These are phyloP conservation scores for Daphne laureola DNA, from an alignment of 441 rosid genomes.

Conservation along the genomic window DNA sequence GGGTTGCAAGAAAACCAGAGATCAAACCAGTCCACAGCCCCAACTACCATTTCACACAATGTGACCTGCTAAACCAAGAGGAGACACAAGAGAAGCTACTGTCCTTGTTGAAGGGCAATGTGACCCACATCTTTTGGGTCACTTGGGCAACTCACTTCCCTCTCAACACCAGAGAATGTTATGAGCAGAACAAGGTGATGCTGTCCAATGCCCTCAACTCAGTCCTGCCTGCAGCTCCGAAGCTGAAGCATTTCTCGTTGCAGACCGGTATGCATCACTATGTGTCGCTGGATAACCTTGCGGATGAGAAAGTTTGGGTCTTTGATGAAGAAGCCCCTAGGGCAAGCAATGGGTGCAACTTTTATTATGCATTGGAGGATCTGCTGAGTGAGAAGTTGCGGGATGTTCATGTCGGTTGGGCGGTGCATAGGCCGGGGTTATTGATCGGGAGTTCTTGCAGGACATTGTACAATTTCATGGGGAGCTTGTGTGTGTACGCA, in stretches of 20 bases:
- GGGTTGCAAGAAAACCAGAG: conserved; percentile 46
- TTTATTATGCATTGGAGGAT: conserved; percentile 76
- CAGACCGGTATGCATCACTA: conserved; percentile 91
- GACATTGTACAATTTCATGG: conserved; percentile 64
- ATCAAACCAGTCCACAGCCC: conserved; percentile 22
- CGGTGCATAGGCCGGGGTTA: conserved; percentile 85
- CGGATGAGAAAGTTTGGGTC: conserved; percentile 16
- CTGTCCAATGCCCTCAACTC: conserved; percentile 56
- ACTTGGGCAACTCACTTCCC: conserved; percentile 71
- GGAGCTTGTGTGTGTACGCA: conserved; percentile 70
- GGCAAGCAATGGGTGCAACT: conserved; percentile 26
- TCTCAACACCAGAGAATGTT: conserved; percentile 46
- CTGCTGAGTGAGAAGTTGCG: conserved; percentile 47
- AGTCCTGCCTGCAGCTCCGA: conserved; percentile 41
- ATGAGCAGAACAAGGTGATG: conserved; percentile 67
- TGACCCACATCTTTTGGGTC: conserved; percentile 78
- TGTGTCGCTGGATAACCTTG: conserved; percentile 29
- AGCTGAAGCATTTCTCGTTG: conserved; percentile 62
- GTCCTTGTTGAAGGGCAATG: conserved; percentile 27
- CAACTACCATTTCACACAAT: conserved; percentile 59
- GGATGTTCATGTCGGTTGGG: conserved; percentile 40
- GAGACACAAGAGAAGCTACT: conserved; percentile 47
- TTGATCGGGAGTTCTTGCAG: conserved; percentile 57
- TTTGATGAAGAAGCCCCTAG: conserved; percentile 64
- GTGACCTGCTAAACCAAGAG: conserved; percentile 56